phyloP scores from a whole-genome alignment of 2,329 filamentous ascomycete species.

The Macrophomina phaseolina region DNA sequence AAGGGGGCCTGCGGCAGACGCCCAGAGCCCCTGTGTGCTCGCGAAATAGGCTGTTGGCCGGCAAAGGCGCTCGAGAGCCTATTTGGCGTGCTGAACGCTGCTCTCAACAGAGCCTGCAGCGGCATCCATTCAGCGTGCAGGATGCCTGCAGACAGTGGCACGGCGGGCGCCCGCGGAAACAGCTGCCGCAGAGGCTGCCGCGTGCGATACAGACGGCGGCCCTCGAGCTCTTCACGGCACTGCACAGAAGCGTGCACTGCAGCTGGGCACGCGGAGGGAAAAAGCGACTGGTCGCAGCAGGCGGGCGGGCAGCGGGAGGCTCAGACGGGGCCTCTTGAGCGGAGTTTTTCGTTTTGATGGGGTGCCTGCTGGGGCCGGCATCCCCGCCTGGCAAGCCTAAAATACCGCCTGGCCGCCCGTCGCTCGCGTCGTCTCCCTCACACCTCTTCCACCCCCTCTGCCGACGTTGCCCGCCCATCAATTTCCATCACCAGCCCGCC shows the following conservation, averaged over 20 bases:
- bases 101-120: background rate
- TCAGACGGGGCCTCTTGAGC: background rate
- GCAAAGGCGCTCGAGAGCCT: background rate
- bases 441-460: background rate
- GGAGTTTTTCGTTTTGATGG: background rate
- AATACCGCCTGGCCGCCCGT: constrained; percentile 12
- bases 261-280: background rate
- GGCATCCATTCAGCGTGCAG: background rate
- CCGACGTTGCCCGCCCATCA: constrained; percentile 10
- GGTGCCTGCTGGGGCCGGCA: background rate
- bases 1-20: background rate
- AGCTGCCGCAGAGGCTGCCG: background rate
- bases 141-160: background rate
- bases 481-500: constrained; percentile 7
- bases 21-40: background rate
- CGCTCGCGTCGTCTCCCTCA: constrained; percentile 18
- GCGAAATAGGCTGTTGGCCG: constrained; percentile 1
- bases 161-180: background rate
- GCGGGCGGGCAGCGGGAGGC: constrained; percentile 6
- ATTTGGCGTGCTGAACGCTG: background rate
- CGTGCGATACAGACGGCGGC: background rate
- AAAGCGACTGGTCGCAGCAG: constrained; percentile 13
- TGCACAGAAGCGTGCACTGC: background rate
- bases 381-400: background rate
- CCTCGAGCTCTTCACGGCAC: background rate